Evolutionary conservation across 2,329 filamentous ascomycete genomes (phyloP), one percentile per base, ranked within the genome.

Genomic region (Cordyceps fumosorosea): DNA sequence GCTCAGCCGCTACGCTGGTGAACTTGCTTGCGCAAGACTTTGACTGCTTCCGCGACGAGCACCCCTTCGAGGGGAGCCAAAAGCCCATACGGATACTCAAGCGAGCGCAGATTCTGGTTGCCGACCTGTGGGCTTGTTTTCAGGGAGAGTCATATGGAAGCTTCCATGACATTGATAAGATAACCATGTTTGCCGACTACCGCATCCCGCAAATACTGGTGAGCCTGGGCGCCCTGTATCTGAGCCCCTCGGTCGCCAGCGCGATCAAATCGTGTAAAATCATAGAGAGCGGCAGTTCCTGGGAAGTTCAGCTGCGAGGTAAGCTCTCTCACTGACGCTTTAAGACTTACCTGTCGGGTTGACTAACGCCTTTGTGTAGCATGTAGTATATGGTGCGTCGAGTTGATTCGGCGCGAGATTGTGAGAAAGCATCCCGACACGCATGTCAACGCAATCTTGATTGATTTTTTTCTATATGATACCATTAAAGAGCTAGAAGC

Each of bases 101-200:
- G 77, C 87, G 96, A 12, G 93, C 95, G 1, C 95, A 99, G 75
- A 99, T 99, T 64, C 83, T 98, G 22, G 93, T 96, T 2, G 96
- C 96, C 24, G 95, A 99, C 73, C 73, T 98, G 1, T 99, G 96
- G 96, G 96, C 95, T 5, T 96, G 92, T 65, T 98, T 98, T 73
- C 85, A 93, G 59, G 92, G 91, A 52, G 80, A 88, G 67, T 81
- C 84, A 29, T 93, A 88, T 69, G 96, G 95, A 37, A 79, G 83
- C 32, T 99, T 99, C 74, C 72, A 85, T 62, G 95, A 99, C 72
- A 96, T 99, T 68, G 89, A 95, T 76, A 91, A 92, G 73, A 89
- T 99, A 69, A 99, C 95, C 64, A 98, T 98, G 88, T 99, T 99
- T 78, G 93, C 95, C 71, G 95, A 99, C 77, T 99, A 99, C 72